A percentile compares a stretch with the other conserved stretches of the same genome.
phyloP scores from a whole-genome alignment of 2,329 filamentous ascomycete species.

The Colletotrichum sp. region DNA sequence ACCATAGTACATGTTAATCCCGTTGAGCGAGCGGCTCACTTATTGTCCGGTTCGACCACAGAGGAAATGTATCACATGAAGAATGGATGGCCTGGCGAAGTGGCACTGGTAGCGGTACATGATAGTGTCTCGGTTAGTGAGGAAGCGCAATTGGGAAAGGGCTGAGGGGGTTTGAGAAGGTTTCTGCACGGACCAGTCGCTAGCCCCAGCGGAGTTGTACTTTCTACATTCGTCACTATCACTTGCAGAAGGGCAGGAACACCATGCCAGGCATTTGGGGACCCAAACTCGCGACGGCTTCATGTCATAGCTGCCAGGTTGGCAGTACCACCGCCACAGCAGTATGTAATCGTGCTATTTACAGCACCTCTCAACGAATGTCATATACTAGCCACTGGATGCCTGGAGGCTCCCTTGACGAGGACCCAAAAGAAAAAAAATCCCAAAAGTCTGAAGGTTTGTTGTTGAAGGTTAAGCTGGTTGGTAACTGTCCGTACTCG shows the following conservation, averaged over 20 bases:
- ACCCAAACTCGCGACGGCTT: background rate
- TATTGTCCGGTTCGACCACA: background rate
- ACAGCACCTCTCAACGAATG: background rate
- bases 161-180: conserved; percentile 58
- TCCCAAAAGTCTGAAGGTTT: background rate
- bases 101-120: background rate
- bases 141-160: conserved; percentile 13
- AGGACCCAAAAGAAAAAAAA: background rate
- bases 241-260: background rate
- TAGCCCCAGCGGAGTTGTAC: conserved; percentile 30
- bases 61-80: background rate
- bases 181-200: conserved; percentile 39
- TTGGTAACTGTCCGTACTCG: background rate
- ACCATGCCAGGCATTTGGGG: background rate
- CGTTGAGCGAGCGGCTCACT: background rate
- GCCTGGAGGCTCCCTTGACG: background rate
- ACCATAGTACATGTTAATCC: background rate
- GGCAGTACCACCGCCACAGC: background rate
- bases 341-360: background rate
- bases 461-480: background rate
- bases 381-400: background rate
- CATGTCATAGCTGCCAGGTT: background rate
- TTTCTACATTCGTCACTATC: conserved; percentile 31
- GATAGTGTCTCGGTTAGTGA: background rate
- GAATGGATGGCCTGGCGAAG: background rate